These are phyloP conservation scores for Populus nigra DNA, from an alignment of 345 rosid species.

Conservation along the genomic window DNA sequence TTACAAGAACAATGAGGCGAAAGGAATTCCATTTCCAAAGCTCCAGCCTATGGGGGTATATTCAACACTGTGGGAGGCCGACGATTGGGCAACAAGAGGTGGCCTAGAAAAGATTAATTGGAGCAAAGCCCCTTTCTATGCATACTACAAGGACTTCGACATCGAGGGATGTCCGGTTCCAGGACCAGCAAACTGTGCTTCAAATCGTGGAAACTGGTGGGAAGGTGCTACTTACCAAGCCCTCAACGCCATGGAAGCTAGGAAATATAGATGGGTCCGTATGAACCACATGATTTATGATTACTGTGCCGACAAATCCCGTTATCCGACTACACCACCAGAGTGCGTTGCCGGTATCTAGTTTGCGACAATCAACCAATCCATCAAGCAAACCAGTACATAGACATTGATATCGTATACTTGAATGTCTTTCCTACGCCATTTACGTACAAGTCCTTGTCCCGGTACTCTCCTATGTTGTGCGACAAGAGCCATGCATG, in stretches of 20 bases:
- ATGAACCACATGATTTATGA: conserved; percentile 90
- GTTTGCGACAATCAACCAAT: background rate
- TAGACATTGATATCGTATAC: background rate
- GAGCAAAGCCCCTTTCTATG: conserved; percentile 81
- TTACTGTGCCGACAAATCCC: conserved; percentile 74
- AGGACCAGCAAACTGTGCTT: conserved; percentile 61
- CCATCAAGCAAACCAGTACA: background rate
- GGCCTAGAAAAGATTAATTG: conserved; percentile 88
- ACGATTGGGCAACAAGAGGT: conserved; percentile 97
- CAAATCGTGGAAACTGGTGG: conserved; percentile 78
- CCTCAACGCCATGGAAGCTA: conserved; percentile 66
- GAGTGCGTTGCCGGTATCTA: conserved; percentile 77
- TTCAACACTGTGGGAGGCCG: conserved; percentile 97
- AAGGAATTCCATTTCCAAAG: conserved; percentile 59
- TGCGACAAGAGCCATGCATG: conserved; percentile 15
- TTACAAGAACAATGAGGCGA: conserved; percentile 78
- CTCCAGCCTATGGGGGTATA: conserved; percentile 81
- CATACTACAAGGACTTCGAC: conserved; percentile 84
- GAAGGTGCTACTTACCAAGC: conserved; percentile 57
- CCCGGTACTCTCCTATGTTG: conserved; percentile 1
- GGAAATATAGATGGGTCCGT: conserved; percentile 88
- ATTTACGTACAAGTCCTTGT: conserved; percentile 3
- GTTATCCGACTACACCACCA: conserved; percentile 70
- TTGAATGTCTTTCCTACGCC: background rate
- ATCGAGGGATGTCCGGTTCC: conserved; percentile 88